Evolutionary conservation across 148 eudicot species (phyloP).

Genomic region (Fagopyrum homotropicum): DNA sequence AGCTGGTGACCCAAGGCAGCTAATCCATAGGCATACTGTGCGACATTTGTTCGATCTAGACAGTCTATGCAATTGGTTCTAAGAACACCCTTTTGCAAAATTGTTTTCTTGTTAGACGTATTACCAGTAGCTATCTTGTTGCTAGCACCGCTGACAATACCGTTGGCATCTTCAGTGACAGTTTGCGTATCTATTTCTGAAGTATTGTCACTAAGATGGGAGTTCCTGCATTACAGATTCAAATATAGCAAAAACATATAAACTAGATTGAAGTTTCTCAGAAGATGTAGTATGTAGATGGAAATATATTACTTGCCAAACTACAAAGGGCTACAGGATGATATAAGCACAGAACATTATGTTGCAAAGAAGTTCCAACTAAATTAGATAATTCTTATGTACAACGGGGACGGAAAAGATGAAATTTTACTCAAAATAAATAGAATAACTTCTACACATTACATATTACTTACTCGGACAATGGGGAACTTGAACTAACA

Average conservation of each 20-base stretch:
- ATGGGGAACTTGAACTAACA: constrained; percentile 14
- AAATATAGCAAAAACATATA: background rate
- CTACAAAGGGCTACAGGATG: background rate
- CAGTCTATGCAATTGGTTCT: constrained; percentile 91
- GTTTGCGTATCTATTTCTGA: constrained; percentile 15
- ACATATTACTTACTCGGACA: constrained; percentile 39
- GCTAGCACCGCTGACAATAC: background rate
- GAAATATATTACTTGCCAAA: background rate
- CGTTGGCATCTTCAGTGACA: constrained; percentile 22
- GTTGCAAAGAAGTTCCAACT: background rate
- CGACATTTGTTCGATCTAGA: constrained; percentile 90
- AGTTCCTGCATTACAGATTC: constrained; percentile 36
- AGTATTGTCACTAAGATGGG: constrained; percentile 19
- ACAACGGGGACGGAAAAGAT: background rate
- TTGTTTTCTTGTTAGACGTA: constrained; percentile 22
- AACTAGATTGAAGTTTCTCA: background rate
- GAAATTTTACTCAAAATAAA: background rate
- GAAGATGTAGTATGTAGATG: background rate
- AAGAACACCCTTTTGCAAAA: constrained; percentile 65
- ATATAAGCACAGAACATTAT: background rate
- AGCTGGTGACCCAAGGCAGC: constrained; percentile 84
- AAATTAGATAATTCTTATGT: background rate
- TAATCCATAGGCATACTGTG: constrained; percentile 76
- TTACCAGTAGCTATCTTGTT: constrained; percentile 16
- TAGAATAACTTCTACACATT: background rate